These are phyloP conservation scores for Penicillium pulvis DNA, from an alignment of 495 filamentous ascomycete genomes.

Conservation along the genomic window DNA sequence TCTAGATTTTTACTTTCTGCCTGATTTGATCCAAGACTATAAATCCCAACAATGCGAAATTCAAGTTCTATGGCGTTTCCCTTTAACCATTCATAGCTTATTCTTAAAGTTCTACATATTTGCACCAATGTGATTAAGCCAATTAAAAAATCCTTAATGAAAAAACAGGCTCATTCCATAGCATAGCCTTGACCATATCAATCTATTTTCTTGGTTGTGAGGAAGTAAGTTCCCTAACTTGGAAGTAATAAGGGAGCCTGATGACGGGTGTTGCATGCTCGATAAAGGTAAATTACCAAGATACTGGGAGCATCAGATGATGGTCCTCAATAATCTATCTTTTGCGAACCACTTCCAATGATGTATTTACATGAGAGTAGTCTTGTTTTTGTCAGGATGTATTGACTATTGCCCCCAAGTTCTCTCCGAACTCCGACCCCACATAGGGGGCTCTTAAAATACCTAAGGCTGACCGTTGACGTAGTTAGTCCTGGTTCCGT, in stretches of 20 bases:
- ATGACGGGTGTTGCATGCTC: not conserved
- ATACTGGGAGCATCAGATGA: too few species aligned
- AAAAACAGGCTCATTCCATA: not conserved
- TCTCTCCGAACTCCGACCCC: not conserved
- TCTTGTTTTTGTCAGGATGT: not conserved
- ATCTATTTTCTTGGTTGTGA: not conserved
- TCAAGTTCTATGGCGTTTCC: not conserved
- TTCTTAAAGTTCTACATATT: not conserved
- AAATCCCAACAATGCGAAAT: not conserved
- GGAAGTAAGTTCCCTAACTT: not conserved
- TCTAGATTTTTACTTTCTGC: not conserved
- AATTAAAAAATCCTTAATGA: not conserved
- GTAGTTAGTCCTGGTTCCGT: constrained; percentile 16
- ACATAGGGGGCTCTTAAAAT: not conserved
- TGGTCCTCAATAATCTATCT: not conserved
- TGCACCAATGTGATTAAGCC: not conserved
- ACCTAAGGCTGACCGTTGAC: constrained; percentile 22
- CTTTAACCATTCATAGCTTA: not conserved
- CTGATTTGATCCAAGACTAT: not conserved
- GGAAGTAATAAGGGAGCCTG: not conserved
- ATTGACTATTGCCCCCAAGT: not conserved
- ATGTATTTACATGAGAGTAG: not conserved
- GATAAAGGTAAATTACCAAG: not conserved
- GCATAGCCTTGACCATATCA: not conserved
- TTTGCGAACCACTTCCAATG: not conserved